Conservation (phyloP, 192 early-diverging fungal genomes). For the Allomyces javanicus region DNA sequence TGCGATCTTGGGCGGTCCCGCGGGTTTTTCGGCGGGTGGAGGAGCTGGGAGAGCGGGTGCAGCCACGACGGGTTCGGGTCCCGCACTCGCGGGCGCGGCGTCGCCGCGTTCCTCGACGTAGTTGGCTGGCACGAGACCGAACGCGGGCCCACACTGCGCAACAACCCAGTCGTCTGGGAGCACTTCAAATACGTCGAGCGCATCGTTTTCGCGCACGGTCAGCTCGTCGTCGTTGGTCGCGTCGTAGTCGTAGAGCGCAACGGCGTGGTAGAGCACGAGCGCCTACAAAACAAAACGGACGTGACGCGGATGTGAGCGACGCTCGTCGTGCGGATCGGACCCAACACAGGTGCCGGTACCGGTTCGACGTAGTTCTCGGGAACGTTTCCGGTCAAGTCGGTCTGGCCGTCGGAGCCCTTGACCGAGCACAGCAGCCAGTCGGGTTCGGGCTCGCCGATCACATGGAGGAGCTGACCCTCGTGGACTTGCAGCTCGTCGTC, state of each 20-base stretch:
- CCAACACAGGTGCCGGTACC: not conserved
- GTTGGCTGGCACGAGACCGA: constrained; percentile 67
- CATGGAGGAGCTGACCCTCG: constrained; percentile 69
- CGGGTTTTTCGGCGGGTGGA: not conserved
- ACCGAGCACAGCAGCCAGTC: constrained; percentile 68
- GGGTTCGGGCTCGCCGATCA: constrained; percentile 55
- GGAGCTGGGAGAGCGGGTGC: not conserved
- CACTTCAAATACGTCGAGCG: constrained; percentile 54
- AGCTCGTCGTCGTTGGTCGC: constrained; percentile 72
- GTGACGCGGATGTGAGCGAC: too few relatives aligned
- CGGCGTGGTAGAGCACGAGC: constrained; percentile 28
- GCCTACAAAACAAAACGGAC: too few relatives aligned
- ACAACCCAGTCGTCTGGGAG: constrained; percentile 90
- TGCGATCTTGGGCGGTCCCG: not conserved
- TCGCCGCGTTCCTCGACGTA: constrained; percentile 45
- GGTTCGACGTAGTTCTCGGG: constrained; percentile 77
- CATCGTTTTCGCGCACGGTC: constrained; percentile 48
- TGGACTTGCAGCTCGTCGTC: constrained; percentile 67
- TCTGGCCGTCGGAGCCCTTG: constrained; percentile 29
- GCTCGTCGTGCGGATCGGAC: not conserved
- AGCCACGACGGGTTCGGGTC: not conserved
- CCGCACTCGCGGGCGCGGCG: not conserved
- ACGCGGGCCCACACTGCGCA: constrained; percentile 27
- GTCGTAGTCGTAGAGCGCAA: constrained; percentile 65
- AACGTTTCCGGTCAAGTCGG: constrained; percentile 52